phyloP scores from a whole-genome alignment of 768 basidiomycete genomes.

The Coprinopsis strossmayeri region DNA sequence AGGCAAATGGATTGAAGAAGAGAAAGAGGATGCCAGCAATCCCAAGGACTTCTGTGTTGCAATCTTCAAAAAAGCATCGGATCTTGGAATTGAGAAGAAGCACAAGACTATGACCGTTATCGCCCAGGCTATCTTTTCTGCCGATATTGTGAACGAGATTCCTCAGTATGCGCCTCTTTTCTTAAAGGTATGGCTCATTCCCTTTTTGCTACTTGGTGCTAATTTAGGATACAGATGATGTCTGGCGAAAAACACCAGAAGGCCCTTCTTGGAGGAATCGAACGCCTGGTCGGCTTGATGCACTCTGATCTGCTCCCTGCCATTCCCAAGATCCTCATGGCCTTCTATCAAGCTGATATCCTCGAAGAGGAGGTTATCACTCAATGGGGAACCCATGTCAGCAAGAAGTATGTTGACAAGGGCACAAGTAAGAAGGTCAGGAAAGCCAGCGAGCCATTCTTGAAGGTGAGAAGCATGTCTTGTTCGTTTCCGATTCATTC shows the following conservation, averaged over 20 bases:
- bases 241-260: constrained; percentile 96
- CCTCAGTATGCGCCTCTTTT: constrained; percentile 62
- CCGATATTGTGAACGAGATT: constrained; percentile 61
- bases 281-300: constrained; percentile 72
- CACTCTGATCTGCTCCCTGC: constrained; percentile 63
- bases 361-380: constrained; percentile 87
- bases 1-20: constrained; percentile 81
- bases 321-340: constrained; percentile 92
- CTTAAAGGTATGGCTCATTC: constrained; percentile 49
- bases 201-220: constrained; percentile 3
- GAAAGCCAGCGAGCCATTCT: constrained; percentile 92
- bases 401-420: constrained; percentile 94
- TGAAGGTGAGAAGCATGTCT: constrained; percentile 53
- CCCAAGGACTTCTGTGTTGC: constrained; percentile 51
- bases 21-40: constrained; percentile 41
- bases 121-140: constrained; percentile 78
- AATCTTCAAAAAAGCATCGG: constrained; percentile 85
- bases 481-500: constrained; percentile 7
- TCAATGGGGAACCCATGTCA: constrained; percentile 94
- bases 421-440: constrained; percentile 93
- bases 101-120: constrained; percentile 84
- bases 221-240: no score
- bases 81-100: constrained; percentile 89
- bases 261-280: constrained; percentile 86
- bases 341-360: constrained; percentile 85